These are phyloP conservation scores for Noccaea bulbosa DNA, from an alignment of 345 rosid species.

Conservation along the genomic window DNA sequence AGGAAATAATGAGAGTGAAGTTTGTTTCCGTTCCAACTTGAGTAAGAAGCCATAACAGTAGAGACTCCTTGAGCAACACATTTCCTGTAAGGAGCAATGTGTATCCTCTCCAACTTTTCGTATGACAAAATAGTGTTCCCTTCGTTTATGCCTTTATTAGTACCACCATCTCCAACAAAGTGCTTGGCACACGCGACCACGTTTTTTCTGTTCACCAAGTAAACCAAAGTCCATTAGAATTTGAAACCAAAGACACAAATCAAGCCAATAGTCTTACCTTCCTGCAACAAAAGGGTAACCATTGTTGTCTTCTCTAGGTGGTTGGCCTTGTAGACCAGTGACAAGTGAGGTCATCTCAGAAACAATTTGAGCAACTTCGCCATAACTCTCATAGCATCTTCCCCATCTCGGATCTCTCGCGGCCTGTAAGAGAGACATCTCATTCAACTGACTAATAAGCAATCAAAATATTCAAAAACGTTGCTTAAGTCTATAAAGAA, in stretches of 20 bases:
- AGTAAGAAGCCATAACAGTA: conserved; percentile 84
- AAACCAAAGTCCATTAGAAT: conserved; percentile 27
- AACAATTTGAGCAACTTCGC: conserved; percentile 69
- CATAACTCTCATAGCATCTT: conserved; percentile 76
- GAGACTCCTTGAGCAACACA: conserved; percentile 73
- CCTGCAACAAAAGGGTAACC: conserved; percentile 85
- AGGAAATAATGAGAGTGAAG: conserved; percentile 71
- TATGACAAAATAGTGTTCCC: conserved; percentile 69
- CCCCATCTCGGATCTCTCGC: conserved; percentile 90
- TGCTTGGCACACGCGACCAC: conserved; percentile 90
- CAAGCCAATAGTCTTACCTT: conserved; percentile 48
- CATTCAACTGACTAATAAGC: not conserved
- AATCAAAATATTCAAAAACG: not conserved
- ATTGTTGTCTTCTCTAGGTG: conserved; percentile 61
- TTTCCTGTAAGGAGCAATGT: conserved; percentile 73
- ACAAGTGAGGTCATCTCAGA: conserved; percentile 65
- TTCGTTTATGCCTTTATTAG: conserved; percentile 71
- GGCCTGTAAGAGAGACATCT: conserved; percentile 32
- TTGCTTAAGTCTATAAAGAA: conserved; percentile 16
- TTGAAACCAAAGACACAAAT: not conserved
- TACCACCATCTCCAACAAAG: conserved; percentile 96
- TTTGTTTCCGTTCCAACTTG: conserved; percentile 77
- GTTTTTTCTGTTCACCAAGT: conserved; percentile 55
- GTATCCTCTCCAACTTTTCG: conserved; percentile 67
- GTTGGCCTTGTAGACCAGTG: conserved; percentile 80